Percentiles rank a stretch among this genome's conserved stretches.
Evolutionary conservation across 75 land plant species (phyloP).

Genomic region (Pinus albicaulis): DNA sequence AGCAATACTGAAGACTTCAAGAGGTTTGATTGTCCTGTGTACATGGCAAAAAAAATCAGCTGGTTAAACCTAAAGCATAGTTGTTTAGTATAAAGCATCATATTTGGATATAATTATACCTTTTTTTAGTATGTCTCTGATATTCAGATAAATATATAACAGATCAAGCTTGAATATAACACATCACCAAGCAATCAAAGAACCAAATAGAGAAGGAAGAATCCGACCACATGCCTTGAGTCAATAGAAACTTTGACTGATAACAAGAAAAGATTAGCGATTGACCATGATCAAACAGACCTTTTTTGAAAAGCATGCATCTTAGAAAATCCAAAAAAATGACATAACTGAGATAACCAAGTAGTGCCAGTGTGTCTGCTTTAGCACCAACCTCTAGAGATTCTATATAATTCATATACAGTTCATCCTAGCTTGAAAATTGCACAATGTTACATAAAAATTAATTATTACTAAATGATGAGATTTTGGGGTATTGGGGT

Average conservation of each 20-base stretch:
- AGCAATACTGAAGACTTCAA: conserved; percentile 78
- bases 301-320: not conserved
- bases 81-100: not conserved
- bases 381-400: too few relatives aligned
- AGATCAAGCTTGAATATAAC: not conserved
- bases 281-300: not conserved
- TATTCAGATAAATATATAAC: not conserved
- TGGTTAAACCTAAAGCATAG: not conserved
- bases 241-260: not conserved
- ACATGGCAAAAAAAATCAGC: not conserved
- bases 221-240: not conserved
- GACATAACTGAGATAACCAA: too few relatives aligned
- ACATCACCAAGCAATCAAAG: not conserved
- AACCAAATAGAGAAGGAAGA: not conserved
- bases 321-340: too few relatives aligned
- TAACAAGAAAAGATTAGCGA: not conserved
- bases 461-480: too few relatives aligned
- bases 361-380: too few relatives aligned
- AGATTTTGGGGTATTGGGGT: too few relatives aligned
- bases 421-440: too few relatives aligned
- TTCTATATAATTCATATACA: too few relatives aligned
- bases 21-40: conserved; percentile 67
- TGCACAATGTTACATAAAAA: too few relatives aligned
- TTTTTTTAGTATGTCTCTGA: not conserved
- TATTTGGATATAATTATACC: not conserved